phyloP scores from a whole-genome alignment of 2,329 filamentous ascomycete genomes.

The Fusarium sp. region DNA sequence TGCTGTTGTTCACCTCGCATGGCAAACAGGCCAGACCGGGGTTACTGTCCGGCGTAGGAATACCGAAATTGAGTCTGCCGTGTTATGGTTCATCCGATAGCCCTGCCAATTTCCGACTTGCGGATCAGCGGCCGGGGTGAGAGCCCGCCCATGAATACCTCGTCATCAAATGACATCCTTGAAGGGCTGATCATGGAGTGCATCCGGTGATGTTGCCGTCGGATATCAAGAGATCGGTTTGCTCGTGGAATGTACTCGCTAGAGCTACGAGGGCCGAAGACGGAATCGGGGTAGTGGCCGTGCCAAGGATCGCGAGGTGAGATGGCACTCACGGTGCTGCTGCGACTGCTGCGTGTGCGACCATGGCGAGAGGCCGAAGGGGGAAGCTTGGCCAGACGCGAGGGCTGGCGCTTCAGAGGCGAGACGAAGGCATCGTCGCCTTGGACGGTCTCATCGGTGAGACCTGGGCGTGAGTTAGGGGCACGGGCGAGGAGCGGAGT shows the following conservation, averaged over 20 bases:
- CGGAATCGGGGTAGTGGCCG: constrained; percentile 50
- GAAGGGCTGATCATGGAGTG: constrained; percentile 54
- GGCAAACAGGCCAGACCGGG: constrained; percentile 27
- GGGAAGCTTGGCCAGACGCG: constrained; percentile 64
- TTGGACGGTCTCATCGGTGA: constrained; percentile 71
- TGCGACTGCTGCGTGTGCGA: constrained; percentile 60
- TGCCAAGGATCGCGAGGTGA: constrained; percentile 58
- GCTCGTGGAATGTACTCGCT: constrained; percentile 46
- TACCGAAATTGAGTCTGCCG: constrained; percentile 9
- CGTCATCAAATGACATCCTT: constrained; percentile 60
- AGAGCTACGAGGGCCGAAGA: constrained; percentile 47
- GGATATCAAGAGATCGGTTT: constrained; percentile 39
- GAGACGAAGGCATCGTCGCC: constrained; percentile 71
- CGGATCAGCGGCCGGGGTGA: constrained; percentile 62
- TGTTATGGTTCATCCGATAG: constrained; percentile 60
- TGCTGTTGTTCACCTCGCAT: constrained; percentile 24
- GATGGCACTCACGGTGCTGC: constrained; percentile 55
- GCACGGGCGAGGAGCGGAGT: constrained; percentile 68
- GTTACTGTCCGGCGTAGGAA: constrained; percentile 15
- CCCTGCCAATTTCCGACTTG: constrained; percentile 63
- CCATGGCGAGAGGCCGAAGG: constrained; percentile 51
- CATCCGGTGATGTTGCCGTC: constrained; percentile 52
- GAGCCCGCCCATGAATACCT: constrained; percentile 57
- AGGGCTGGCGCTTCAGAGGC: constrained; percentile 63
- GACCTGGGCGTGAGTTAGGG: constrained; percentile 71